These are phyloP conservation scores for Caryopteris hybrid DNA, from an alignment of 305 asterid species.

Conservation along the genomic window DNA sequence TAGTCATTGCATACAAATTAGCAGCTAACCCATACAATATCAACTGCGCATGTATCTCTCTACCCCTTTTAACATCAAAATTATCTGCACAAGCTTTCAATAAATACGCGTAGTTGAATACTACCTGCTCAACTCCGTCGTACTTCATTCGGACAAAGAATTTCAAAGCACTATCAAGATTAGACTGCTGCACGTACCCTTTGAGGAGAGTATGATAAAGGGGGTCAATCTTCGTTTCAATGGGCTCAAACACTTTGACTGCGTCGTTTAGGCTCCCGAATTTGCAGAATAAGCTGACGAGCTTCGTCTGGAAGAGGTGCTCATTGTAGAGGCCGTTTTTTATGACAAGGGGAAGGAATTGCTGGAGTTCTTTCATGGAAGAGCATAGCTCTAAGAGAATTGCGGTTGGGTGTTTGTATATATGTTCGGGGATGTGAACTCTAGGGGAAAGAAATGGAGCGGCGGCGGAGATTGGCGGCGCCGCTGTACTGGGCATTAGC, in stretches of 20 bases:
- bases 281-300: constrained; percentile 75
- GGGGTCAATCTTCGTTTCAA: constrained; percentile 56
- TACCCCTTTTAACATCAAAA: constrained; percentile 51
- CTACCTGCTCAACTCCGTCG: constrained; percentile 54
- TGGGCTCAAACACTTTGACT: constrained; percentile 46
- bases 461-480: constrained; percentile 31
- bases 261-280: constrained; percentile 71
- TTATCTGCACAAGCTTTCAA: constrained; percentile 68
- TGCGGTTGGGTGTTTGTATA: constrained; percentile 76
- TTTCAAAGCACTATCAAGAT: constrained; percentile 39
- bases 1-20: constrained; percentile 57
- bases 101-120: constrained; percentile 60
- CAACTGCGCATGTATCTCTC: constrained; percentile 70
- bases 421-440: constrained; percentile 56
- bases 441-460: constrained; percentile 39
- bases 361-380: constrained; percentile 67
- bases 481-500: constrained; percentile 33
- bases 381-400: constrained; percentile 72
- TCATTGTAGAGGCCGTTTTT: constrained; percentile 68
- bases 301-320: constrained; percentile 78
- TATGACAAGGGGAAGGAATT: constrained; percentile 66
- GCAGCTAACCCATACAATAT: constrained; percentile 51
- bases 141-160: constrained; percentile 56
- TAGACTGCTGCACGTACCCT: constrained; percentile 57
- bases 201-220: constrained; percentile 81